Base-by-base conservation (phyloP, 2,329 filamentous ascomycete species). In the Ramichloridium luteum region DNA sequence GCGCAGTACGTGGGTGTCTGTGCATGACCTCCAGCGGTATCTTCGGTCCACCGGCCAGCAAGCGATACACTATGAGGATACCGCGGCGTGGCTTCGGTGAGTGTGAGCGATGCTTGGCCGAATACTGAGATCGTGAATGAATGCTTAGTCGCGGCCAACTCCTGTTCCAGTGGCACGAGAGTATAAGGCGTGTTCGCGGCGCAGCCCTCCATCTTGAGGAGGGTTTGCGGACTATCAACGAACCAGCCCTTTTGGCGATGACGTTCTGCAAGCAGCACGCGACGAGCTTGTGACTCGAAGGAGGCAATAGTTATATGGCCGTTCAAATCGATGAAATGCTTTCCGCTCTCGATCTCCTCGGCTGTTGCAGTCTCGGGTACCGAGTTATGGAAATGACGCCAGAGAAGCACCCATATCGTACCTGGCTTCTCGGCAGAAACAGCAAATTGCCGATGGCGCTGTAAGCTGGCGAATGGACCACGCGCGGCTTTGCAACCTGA, bases 191-290 rank as follows among this genome's bases (percentile, higher is more conserved):
- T 58, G 11, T 59, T 54, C 2, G 65, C 53, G n/a, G 65, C 57
- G 36, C 68, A 66, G 20, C 80, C 70, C 16, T 81, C 70, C 38
- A 93, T 68, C 36, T 80, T 77, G 27, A 92, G 73, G 5, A 98
- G 71, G 1, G 82, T 93, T 54, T 96, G 92, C 2, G 85, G 85
- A 2, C 86, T 92, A 56, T 94, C 88, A 18, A 96, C 84, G 40
- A 83, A 93, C n/a, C 83, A 81, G 1, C 80, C 80, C 20, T 79
- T 74, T 46, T 82, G 74, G 0, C 81, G 55, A 14, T 76, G 71
- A 5, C 74, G 73, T 34, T 88, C 81, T 32, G 74, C 75, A 10
- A 90, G 64, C 43, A 83, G 77, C 0, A 94, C 75, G 29, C 76
- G 70, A 20, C 74, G 65, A 2, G 88, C 86, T 23, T 67, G 53